Conservation (phyloP, 805 yeast species). For the Candida schatavii region DNA sequence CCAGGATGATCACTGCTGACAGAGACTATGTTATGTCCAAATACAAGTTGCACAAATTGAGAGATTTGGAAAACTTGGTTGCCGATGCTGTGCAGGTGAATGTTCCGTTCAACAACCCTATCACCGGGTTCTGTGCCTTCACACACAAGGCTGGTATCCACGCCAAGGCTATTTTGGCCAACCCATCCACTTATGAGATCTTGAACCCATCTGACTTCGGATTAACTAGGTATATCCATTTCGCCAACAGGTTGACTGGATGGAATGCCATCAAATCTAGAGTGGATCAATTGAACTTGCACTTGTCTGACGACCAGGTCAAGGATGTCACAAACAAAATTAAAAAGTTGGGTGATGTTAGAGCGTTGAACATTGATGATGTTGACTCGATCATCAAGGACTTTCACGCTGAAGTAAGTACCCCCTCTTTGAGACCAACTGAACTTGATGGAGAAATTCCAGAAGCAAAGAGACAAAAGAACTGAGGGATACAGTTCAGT, state of each 20-base stretch:
- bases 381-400: conserved; percentile 59
- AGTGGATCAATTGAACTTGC: conserved; percentile 57
- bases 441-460: conserved; percentile 26
- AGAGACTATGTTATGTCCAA: conserved; percentile 57
- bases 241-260: conserved; percentile 60
- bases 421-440: conserved; percentile 27
- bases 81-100: conserved; percentile 60
- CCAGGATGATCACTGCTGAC: conserved; percentile 61
- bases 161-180: conserved; percentile 60
- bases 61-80: conserved; percentile 57
- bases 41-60: conserved; percentile 52
- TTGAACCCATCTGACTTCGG: conserved; percentile 58
- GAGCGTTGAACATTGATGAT: conserved; percentile 58
- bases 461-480: conserved; percentile 37
- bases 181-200: conserved; percentile 62
- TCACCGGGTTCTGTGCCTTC: conserved; percentile 63
- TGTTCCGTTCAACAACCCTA: conserved; percentile 61
- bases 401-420: conserved; percentile 44
- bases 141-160: conserved; percentile 66
- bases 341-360: conserved; percentile 56
- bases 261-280: conserved; percentile 63
- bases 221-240: conserved; percentile 58
- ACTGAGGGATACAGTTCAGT: no score
- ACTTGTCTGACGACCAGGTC: conserved; percentile 55
- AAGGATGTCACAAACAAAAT: conserved; percentile 55